Base-by-base conservation (phyloP, 1,284 basidiomycete genomes). In the Cryptococcus neoformans region DNA sequence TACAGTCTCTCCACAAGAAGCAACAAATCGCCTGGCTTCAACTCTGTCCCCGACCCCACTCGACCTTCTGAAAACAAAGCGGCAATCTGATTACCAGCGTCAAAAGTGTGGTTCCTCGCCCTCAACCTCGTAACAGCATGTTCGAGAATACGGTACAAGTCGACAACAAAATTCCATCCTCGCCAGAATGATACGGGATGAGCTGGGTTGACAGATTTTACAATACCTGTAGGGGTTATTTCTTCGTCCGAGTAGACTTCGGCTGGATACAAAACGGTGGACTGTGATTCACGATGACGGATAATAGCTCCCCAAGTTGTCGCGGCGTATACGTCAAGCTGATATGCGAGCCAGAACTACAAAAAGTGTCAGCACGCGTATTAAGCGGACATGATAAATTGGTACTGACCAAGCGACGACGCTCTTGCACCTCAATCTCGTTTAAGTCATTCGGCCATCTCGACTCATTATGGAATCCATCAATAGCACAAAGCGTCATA, bases 331-430 rank as follows among this genome's bases (percentile, higher is more conserved):
- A 77, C 64, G 56, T 75, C 73, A 11, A 69, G 54, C 14, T 72
- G 69, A 60, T 77, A 77, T 1, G 62, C 66, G 6, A 65, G 63
- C 75, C 75, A 77, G 55, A 72, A 77, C 74, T 76, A 56, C 8
- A 4, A 16, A 38, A 16, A 16, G 16, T 38, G 6, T 37, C 12
- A 48, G 5, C 35, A 2, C 21, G 38, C 5, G 17, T 42, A 34
- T 21, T 41, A 38, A n/a, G 14, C 12, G 6, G 4, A 53, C 41
- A 39, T 35, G 28, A 35, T 38, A 16, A 14, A 35, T 36, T 5
- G 49, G 28, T 16, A 65, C 71, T 59, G 44, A 76, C 74, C 57
- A 75, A 50, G 50, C 74, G 54, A 5, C 75, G 46, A 34, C 75
- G 53, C 53, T 77, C 75, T 56, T 77, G 67, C 8, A 69, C 55